A percentile compares a stretch with the other conserved stretches of the same genome.
These are phyloP conservation scores for Trichoderma hamatum DNA, from an alignment of 2,329 filamentous ascomycete species.

Conservation along the genomic window DNA sequence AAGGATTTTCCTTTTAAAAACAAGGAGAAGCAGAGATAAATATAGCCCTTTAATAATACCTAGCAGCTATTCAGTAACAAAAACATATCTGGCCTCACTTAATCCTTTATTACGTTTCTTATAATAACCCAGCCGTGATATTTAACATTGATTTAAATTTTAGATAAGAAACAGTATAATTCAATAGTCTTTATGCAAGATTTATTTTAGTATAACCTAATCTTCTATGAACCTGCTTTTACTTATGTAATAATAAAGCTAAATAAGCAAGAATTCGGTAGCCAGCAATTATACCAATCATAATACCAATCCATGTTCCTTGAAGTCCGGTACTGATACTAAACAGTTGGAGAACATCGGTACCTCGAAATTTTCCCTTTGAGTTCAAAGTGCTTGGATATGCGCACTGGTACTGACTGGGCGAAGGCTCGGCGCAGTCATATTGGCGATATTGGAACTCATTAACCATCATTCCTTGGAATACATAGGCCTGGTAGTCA, in stretches of 20 bases:
- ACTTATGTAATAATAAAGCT: neutral
- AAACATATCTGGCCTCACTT: too few species aligned
- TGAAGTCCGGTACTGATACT: conserved; percentile 69
- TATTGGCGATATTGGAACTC: conserved; percentile 58
- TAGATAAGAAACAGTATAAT: too few species aligned
- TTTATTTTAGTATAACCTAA: too few species aligned
- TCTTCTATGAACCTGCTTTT: too few species aligned
- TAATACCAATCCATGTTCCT: conserved; percentile 77
- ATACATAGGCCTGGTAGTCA: conserved; percentile 85
- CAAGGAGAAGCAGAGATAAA: too few species aligned
- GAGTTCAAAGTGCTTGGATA: conserved; percentile 60
- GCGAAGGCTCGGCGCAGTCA: conserved; percentile 33
- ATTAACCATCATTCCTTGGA: conserved; percentile 92
- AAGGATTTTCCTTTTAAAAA: too few species aligned
- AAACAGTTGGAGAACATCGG: conserved; percentile 71
- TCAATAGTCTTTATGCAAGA: too few species aligned
- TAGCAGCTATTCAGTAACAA: too few species aligned
- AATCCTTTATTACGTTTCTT: too few species aligned
- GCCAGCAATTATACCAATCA: conserved; percentile 73
- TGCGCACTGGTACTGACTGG: conserved; percentile 71
- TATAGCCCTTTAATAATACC: too few species aligned
- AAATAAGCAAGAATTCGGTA: conserved; percentile 33
- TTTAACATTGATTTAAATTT: too few species aligned
- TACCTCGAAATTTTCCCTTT: conserved; percentile 61
- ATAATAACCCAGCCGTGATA: too few species aligned